Evolutionary conservation across 805 yeast species (phyloP).

Genomic region (Starmerella powellii): DNA sequence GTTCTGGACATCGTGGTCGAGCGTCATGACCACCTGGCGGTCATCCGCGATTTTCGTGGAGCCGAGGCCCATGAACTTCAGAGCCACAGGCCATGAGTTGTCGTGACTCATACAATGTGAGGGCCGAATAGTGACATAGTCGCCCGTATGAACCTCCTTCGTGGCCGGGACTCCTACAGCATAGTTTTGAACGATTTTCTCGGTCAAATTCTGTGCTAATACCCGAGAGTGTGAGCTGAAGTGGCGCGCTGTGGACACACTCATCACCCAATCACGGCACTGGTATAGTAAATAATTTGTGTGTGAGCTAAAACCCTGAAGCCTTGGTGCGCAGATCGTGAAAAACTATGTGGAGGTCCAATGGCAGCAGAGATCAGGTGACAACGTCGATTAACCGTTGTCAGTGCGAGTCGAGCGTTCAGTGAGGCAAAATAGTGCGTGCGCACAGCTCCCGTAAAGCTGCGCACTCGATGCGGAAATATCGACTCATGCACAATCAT

Average conservation of each 20-base stretch:
- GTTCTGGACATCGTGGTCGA: conserved; percentile 97
- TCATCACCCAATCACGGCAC: conserved; percentile 1
- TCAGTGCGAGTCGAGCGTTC: too few species aligned
- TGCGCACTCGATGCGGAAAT: too few species aligned
- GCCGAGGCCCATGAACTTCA: conserved; percentile 90
- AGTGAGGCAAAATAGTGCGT: too few species aligned
- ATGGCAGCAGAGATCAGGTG: too few species aligned
- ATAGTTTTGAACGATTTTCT: conserved; percentile 85
- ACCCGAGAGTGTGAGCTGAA: conserved; percentile 13
- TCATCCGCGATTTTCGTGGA: conserved; percentile 73
- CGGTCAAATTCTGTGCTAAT: conserved; percentile 68
- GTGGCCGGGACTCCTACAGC: conserved; percentile 75
- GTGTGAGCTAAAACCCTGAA: too few species aligned
- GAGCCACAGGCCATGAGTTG: conserved; percentile 98
- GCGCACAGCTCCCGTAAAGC: too few species aligned
- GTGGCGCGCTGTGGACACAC: not conserved
- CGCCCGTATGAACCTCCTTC: conserved; percentile 75
- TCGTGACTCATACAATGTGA: conserved; percentile 99
- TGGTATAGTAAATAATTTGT: not conserved
- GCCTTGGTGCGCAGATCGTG: too few species aligned
- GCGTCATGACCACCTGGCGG: conserved; percentile 86
- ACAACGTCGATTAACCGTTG: too few species aligned
- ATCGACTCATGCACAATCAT: too few species aligned
- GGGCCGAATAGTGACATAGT: conserved; percentile 87
- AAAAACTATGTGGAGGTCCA: too few species aligned